Conservation (phyloP, 2,329 filamentous ascomycete genomes). For the Colletotrichum camelliae region DNA sequence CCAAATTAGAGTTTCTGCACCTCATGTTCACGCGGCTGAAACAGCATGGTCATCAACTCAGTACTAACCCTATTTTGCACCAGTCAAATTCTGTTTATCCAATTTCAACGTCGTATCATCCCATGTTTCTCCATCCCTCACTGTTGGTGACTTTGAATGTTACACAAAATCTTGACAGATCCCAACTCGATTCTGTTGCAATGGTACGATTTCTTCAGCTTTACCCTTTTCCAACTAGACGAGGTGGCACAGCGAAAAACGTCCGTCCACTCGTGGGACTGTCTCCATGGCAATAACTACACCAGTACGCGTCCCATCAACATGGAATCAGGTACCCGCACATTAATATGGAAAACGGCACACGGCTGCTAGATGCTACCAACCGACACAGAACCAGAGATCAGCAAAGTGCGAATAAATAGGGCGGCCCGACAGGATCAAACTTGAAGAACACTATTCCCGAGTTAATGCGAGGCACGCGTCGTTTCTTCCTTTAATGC, state of each 20-base stretch:
- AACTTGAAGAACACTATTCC: not conserved
- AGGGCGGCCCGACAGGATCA: not conserved
- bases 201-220: not conserved
- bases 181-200: not conserved
- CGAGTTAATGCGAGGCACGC: not conserved
- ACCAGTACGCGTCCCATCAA: not conserved
- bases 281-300: not conserved
- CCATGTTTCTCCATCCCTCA: not conserved
- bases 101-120: not conserved
- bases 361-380: not conserved
- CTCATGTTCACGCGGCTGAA: conserved; percentile 7
- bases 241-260: not conserved
- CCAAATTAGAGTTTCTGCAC: not conserved
- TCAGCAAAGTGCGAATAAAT: not conserved
- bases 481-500: not conserved
- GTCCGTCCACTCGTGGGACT: not conserved
- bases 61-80: conserved; percentile 1
- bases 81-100: not conserved
- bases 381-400: not conserved
- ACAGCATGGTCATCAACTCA: not conserved
- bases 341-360: conserved; percentile 18
- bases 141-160: not conserved
- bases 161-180: not conserved
- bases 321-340: not conserved
- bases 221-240: not conserved